Evolutionary conservation across 768 basidiomycete genomes (phyloP), one percentile per base, ranked within the genome.

Genomic region (Boletus pseudo-olivaceus): DNA sequence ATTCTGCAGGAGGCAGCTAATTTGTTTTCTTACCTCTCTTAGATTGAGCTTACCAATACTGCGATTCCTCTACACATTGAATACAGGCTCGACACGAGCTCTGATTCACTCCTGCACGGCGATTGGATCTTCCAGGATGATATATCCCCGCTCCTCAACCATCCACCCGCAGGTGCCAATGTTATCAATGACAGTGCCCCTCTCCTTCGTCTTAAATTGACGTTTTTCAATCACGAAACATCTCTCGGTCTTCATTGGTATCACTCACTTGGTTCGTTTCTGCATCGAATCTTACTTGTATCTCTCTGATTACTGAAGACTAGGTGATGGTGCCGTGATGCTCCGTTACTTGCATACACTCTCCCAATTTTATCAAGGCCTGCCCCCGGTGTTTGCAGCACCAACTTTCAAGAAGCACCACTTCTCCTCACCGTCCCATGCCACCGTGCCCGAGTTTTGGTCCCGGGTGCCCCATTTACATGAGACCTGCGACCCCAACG

Each of bases 241-340:
- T 54, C 55, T 20, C 56, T 70, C 33, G 69, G 63, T 9, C 47
- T 64, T 7, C 62, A 64, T 3, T 70, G 70, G 70, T 47, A 70
- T 41, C 70, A 69, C 49, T 55, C 59, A 11, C 66, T 71, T 8
- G 70, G 70, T 67, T 51, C 7, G 47, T 42, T 17, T 11, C 11
- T 51, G 11, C 30, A 40, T 7, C 8, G 37, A 26, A n/a, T 29
- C 14, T 5, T 4, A 30, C 10, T 8, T 20, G n/a, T 26, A 14
- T 17, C 10, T 9, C 3, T 26, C 47, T 53, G 35, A 56, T 27
- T 4, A 5, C 8, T 38, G 29, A 19, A 4, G 6, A n/a, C 29
- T 19, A 70, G 70, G 70, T 2, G 70, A 71, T 46, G 69, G 61
- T 7, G 43, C 47, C 9, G 29, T 55, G 20, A 40, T 69, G 1